A percentile compares a stretch with the other conserved stretches of the same genome.
phyloP scores from a whole-genome alignment of 345 rosid species.

The Hibiscus mutabilis region DNA sequence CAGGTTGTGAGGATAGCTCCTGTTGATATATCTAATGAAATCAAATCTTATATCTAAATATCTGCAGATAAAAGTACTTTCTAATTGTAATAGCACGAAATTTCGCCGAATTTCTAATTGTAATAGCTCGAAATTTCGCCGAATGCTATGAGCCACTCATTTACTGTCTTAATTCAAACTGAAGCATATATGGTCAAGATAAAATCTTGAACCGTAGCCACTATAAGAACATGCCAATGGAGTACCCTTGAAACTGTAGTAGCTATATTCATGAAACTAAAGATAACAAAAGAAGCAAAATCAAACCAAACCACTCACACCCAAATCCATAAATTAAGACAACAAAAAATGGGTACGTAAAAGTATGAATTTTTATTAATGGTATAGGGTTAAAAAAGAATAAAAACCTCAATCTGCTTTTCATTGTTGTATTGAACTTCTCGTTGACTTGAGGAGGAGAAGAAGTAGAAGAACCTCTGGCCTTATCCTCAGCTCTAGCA shows the following conservation, averaged over 20 bases:
- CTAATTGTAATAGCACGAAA: neutral
- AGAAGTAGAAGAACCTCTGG: conserved; percentile 38
- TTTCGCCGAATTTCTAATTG: neutral
- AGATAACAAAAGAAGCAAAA: neutral
- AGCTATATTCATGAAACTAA: neutral
- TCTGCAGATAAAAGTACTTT: neutral
- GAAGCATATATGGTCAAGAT: neutral
- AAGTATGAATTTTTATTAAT: conserved; percentile 6
- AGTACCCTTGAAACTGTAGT: neutral
- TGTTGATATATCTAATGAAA: conserved; percentile 23
- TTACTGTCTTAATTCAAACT: neutral
- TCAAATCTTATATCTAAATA: conserved; percentile 1
- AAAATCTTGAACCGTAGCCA: neutral
- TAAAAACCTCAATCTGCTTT: conserved; percentile 47
- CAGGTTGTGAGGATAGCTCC: conserved; percentile 48
- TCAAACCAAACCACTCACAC: neutral
- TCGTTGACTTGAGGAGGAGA: conserved; percentile 30
- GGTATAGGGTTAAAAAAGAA: neutral
- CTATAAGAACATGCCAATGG: too few species aligned
- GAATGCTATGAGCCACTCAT: neutral
- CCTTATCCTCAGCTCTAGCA: conserved; percentile 71
- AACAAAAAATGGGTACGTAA: conserved; percentile 16
- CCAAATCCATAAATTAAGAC: conserved; percentile 8
- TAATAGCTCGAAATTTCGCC: neutral
- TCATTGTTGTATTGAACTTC: conserved; percentile 33